A percentile compares a stretch with the other conserved stretches of the same genome.
These are phyloP conservation scores for Pythium sp. DNA, from an alignment of 352 stramenopile genomes.

Conservation along the genomic window DNA sequence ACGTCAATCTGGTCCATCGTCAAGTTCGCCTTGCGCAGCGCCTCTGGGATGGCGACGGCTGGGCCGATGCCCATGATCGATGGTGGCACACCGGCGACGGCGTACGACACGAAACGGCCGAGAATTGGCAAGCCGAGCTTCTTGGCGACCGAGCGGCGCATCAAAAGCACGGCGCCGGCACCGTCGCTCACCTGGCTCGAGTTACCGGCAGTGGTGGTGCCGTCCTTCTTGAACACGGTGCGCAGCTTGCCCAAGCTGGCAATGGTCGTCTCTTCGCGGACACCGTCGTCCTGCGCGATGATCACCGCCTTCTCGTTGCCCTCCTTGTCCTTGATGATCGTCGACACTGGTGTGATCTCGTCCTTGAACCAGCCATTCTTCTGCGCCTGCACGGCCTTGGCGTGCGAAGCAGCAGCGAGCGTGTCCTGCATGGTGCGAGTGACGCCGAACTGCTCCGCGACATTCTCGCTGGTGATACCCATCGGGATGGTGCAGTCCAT, in stretches of 20 bases:
- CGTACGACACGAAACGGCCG: slow-evolving; percentile 83
- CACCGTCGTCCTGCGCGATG: slow-evolving; percentile 73
- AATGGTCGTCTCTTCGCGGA: slow-evolving; percentile 60
- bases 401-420: slow-evolving; percentile 73
- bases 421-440: slow-evolving; percentile 75
- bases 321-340: slow-evolving; percentile 71
- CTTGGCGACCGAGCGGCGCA: slow-evolving; percentile 79
- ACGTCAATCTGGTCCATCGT: slow-evolving; percentile 82
- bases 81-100: slow-evolving; percentile 79
- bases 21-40: slow-evolving; percentile 65
- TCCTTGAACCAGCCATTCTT: slow-evolving; percentile 82
- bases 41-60: slow-evolving; percentile 76
- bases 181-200: slow-evolving; percentile 89
- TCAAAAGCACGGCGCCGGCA: slow-evolving; percentile 84
- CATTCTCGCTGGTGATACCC: slow-evolving; percentile 87
- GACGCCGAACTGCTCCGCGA: slow-evolving; percentile 76
- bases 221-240: slow-evolving; percentile 77
- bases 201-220: slow-evolving; percentile 80
- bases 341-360: slow-evolving; percentile 87
- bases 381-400: slow-evolving; percentile 69
- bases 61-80: slow-evolving; percentile 87
- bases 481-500: slow-evolving; percentile 86
- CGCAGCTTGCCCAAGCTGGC: slow-evolving; percentile 72
- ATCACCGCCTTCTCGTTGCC: slow-evolving; percentile 74
- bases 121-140: slow-evolving; percentile 78